Conservation (phyloP, 2,329 filamentous ascomycete species). For the Talaromyces atroroseus region DNA sequence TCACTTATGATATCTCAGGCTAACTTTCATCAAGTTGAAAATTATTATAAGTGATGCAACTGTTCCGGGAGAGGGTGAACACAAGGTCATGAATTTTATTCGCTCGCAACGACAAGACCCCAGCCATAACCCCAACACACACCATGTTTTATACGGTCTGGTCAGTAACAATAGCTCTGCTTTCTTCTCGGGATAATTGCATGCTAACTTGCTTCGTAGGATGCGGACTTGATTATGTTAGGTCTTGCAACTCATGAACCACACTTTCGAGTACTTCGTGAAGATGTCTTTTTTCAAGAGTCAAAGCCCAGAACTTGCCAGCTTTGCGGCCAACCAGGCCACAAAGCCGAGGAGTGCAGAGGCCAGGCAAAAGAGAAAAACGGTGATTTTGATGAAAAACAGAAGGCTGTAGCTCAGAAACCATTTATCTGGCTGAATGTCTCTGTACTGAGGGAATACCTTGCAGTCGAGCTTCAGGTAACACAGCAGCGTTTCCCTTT, state of each 20-base stretch:
- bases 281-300: constrained; percentile 93
- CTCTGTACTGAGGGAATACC: constrained; percentile 82
- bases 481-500: constrained; percentile 79
- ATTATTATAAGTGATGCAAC: constrained; percentile 98
- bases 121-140: constrained; percentile 91
- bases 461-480: constrained; percentile 82
- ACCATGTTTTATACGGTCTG: constrained; percentile 95
- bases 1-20: constrained; percentile 11
- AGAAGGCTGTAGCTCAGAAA: constrained; percentile 64
- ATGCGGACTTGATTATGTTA: constrained; percentile 98
- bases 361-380: constrained; percentile 72
- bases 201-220: constrained; percentile 37
- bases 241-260: constrained; percentile 95
- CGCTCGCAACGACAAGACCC: constrained; percentile 86
- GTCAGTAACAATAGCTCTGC: constrained; percentile 22
- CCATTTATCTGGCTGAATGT: constrained; percentile 99
- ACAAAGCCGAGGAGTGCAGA: constrained; percentile 79
- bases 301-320: constrained; percentile 75
- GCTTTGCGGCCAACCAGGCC: constrained; percentile 86
- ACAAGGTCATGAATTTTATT: constrained; percentile 99
- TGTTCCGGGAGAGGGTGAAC: constrained; percentile 94
- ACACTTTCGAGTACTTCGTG: constrained; percentile 89
- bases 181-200: neutral
- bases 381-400: constrained; percentile 77
- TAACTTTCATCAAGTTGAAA: constrained; percentile 57